A percentile compares a stretch with the other conserved stretches of the same genome.
These are phyloP conservation scores for Aquilaria yunnanensis DNA, from an alignment of 345 rosid species.

Conservation along the genomic window DNA sequence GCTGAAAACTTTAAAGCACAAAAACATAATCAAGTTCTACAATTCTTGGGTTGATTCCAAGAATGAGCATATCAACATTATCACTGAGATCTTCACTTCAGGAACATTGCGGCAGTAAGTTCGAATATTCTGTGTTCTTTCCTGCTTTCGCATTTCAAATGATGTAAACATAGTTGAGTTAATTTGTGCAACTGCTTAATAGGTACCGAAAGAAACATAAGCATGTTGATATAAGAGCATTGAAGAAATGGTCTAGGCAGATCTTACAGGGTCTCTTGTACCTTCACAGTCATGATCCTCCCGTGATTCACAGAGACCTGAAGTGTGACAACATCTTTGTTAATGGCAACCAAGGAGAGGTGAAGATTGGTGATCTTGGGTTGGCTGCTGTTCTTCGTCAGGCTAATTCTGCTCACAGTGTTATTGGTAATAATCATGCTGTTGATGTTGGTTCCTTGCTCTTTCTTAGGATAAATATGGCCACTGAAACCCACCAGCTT, in stretches of 20 bases:
- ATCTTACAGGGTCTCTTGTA: conserved; percentile 78
- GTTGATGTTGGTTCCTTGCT: not conserved
- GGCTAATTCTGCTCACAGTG: conserved; percentile 83
- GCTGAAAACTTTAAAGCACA: conserved; percentile 89
- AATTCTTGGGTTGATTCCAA: conserved; percentile 81
- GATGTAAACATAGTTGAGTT: not conserved
- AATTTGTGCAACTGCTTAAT: not conserved
- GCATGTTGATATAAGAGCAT: conserved; percentile 75
- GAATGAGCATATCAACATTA: conserved; percentile 77
- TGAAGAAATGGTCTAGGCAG: conserved; percentile 94
- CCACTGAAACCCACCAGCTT: not conserved
- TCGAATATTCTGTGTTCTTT: conserved; percentile 1
- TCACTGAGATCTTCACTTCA: conserved; percentile 91
- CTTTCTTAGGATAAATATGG: not conserved
- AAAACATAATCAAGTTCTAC: conserved; percentile 79
- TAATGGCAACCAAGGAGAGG: conserved; percentile 94
- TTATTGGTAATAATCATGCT: conserved; percentile 43
- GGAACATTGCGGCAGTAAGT: conserved; percentile 87
- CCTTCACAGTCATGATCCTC: conserved; percentile 88
- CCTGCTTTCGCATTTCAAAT: not conserved
- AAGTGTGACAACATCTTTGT: conserved; percentile 96
- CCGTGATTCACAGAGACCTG: conserved; percentile 92
- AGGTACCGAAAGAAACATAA: conserved; percentile 94
- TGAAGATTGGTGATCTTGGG: conserved; percentile 95
- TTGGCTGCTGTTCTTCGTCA: conserved; percentile 68